Evolutionary conservation across 441 rosid genomes (phyloP).

Genomic region (Heliophila coronopifolia): DNA sequence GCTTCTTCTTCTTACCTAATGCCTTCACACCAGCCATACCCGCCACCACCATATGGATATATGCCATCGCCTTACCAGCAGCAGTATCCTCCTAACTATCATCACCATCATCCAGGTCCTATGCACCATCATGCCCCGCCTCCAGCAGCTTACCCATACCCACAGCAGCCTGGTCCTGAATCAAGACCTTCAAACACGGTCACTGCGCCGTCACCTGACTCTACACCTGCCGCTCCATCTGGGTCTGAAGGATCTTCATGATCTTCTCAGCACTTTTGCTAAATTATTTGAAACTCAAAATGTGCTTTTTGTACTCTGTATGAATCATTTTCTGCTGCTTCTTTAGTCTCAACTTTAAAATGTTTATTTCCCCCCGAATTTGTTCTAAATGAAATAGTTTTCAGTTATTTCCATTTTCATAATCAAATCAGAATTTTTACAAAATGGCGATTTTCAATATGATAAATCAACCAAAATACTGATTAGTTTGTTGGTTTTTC

Average conservation of each 20-base stretch:
- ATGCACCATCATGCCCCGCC: constrained; percentile 41
- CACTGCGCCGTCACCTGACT: constrained; percentile 26
- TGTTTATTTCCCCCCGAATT: background rate
- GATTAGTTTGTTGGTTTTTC: too few species aligned
- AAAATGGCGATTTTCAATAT: too few species aligned
- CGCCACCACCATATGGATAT: constrained; percentile 37
- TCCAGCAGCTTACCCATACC: constrained; percentile 43
- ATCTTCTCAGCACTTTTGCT: constrained; percentile 27
- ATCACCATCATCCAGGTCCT: constrained; percentile 30
- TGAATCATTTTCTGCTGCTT: background rate
- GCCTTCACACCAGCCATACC: constrained; percentile 41
- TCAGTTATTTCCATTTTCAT: too few species aligned
- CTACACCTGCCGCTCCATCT: constrained; percentile 33
- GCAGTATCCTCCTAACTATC: constrained; percentile 51
- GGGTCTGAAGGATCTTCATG: constrained; percentile 21
- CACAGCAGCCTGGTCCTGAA: constrained; percentile 29
- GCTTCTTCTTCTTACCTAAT: constrained; percentile 46
- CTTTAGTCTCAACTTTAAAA: background rate
- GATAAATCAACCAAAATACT: too few species aligned
- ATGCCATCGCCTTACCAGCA: constrained; percentile 59
- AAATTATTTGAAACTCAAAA: too few species aligned
- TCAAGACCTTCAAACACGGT: constrained; percentile 30
- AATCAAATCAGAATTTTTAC: too few species aligned
- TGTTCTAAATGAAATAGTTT: background rate
- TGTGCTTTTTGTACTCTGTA: constrained; percentile 12